Conservation (phyloP, 371 early-diverging fungal species). For the Apophysomyces trapeziformis region DNA sequence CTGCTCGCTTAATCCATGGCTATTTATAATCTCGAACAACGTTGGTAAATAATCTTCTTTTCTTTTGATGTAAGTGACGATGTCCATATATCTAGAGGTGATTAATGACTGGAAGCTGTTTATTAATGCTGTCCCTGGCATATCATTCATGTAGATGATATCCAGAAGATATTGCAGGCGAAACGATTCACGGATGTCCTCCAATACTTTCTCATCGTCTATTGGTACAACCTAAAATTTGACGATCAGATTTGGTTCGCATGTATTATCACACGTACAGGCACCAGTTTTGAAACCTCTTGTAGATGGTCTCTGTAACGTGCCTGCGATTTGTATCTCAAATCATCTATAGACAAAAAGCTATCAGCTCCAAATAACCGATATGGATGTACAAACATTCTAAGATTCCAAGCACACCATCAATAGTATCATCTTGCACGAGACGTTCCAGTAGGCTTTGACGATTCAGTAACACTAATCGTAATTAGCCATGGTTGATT, state of each 20-base stretch:
- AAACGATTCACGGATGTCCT: constrained; percentile 82
- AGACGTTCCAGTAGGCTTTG: background rate
- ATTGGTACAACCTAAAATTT: constrained; percentile 72
- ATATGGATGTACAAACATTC: background rate
- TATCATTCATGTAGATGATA: constrained; percentile 80
- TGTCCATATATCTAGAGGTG: constrained; percentile 80
- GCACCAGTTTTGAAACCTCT: constrained; percentile 58
- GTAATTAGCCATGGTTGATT: background rate
- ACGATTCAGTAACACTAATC: constrained; percentile 1
- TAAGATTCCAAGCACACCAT: background rate
- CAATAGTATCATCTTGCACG: background rate
- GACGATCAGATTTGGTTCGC: too few relatives aligned
- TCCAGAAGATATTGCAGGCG: constrained; percentile 85
- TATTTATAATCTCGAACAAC: constrained; percentile 69
- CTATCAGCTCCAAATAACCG: background rate
- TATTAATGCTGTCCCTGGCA: constrained; percentile 60
- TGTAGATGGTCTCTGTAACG: background rate
- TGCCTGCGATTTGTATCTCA: background rate
- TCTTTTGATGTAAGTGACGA: constrained; percentile 72
- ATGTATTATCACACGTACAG: constrained; percentile 37
- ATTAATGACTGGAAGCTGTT: constrained; percentile 57
- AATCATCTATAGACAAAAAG: background rate
- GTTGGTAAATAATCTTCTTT: constrained; percentile 66
- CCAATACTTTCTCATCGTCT: constrained; percentile 59
- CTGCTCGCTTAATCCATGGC: constrained; percentile 35